Evolutionary conservation across 169 alveolate genomes (phyloP), one percentile per base, ranked within the genome.

Genomic region (Pseudocohnilembus persalinus): DNA sequence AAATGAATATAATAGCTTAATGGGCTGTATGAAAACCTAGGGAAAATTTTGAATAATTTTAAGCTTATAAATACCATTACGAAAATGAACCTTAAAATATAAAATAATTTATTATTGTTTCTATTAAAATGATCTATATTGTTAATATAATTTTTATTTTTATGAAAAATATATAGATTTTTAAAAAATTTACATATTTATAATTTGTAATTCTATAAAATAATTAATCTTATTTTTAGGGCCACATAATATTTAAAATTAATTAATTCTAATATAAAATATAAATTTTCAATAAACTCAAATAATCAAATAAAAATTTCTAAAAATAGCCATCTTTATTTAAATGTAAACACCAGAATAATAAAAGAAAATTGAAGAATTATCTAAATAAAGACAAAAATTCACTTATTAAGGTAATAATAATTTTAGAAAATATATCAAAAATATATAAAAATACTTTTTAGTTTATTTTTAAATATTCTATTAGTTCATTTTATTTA

Each of bases 361-460:
- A 77, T 63, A 32, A n/a, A 26, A 90, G 33, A 92, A 87, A 74
- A 15, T 81, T 27, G 74, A 85, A 74, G 89, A 92, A 29, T 83
- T 82, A 74, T 93, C 93, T 0, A 83, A 73, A 73, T 87, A 85
- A 64, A 74, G 95, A 49, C 74, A 87, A 73, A 33, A 76, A 35
- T 92, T 88, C 33, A 80, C 76, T n/a, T 76, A 83, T 74, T 72
- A 84, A 34, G 89, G 85, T 77, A 77, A 33, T 34, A 27, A 34
- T 25, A 6, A 34, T 0, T 28, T 0, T 34, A 1, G 1, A 0
- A 29, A 0, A 76, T 29, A 1, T 0, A 73, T 49, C 26, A 49
- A 11, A 49, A 49, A 49, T 49, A 4, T 49, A 49, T 49, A 49
- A 49, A 49, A 49, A n/a, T n/a, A n/a, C n/a, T n/a, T n/a, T n/a